Conservation (phyloP, 2,329 filamentous ascomycete species). For the Amesomyces nigricolor region DNA sequence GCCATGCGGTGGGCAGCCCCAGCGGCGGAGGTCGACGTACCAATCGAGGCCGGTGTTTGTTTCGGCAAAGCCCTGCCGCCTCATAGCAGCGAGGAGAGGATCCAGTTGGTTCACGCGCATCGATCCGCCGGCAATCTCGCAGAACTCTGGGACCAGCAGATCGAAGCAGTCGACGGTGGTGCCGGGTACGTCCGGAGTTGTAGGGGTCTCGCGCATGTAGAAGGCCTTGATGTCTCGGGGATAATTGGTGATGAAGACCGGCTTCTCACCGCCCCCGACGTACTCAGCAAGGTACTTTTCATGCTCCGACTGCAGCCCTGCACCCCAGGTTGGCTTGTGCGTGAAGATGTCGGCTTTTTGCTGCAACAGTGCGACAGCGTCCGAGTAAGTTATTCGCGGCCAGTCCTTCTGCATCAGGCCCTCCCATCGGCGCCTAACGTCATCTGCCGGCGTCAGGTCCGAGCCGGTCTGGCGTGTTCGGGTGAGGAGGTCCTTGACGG, state of each 20-base stretch:
- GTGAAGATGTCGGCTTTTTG: constrained; percentile 58
- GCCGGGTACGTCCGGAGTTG: constrained; percentile 6
- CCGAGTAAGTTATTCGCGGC: constrained; percentile 77
- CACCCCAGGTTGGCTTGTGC: constrained; percentile 63
- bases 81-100: constrained; percentile 65
- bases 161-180: constrained; percentile 84
- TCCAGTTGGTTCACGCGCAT: constrained; percentile 77
- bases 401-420: constrained; percentile 57
- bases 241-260: constrained; percentile 90
- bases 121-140: constrained; percentile 82
- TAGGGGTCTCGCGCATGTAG: constrained; percentile 48
- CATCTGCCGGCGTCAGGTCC: constrained; percentile 40
- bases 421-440: constrained; percentile 65
- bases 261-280: constrained; percentile 47
- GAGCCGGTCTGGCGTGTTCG: constrained; percentile 26
- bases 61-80: constrained; percentile 55
- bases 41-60: constrained; percentile 56
- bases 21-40: constrained; percentile 84
- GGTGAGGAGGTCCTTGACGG: constrained; percentile 40
- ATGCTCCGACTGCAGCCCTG: constrained; percentile 82
- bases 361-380: constrained; percentile 66
- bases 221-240: constrained; percentile 88
- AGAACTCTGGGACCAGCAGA: constrained; percentile 76
- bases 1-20: constrained; percentile 87
- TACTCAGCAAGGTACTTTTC: constrained; percentile 75